Evolutionary conservation across 2,329 filamentous ascomycete genomes (phyloP).

Genomic region (Dothideomycetidae sp.): DNA sequence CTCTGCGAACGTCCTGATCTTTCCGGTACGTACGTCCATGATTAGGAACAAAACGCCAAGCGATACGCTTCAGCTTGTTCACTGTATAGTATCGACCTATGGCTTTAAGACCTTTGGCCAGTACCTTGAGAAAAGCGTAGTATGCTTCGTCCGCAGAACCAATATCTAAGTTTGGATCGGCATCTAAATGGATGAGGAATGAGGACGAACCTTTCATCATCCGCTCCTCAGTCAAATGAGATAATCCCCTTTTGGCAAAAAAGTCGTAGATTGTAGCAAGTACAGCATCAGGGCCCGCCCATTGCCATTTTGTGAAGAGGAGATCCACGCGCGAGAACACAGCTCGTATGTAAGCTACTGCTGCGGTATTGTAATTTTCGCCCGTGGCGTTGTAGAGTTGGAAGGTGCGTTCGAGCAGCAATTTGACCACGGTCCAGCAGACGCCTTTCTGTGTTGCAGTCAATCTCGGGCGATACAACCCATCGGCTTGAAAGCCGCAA

Average conservation of each 20-base stretch:
- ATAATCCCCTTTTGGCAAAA: constrained; percentile 40
- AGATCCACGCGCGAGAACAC: constrained; percentile 39
- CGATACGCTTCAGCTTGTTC: constrained; percentile 42
- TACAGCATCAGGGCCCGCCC: constrained; percentile 40
- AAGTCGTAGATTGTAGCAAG: constrained; percentile 44
- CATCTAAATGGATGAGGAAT: constrained; percentile 39
- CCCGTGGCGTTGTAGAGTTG: constrained; percentile 32
- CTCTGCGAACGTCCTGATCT: constrained; percentile 37
- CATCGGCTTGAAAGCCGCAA: constrained; percentile 36
- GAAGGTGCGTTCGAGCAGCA: constrained; percentile 34
- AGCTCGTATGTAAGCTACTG: constrained; percentile 41
- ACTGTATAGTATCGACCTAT: constrained; percentile 34
- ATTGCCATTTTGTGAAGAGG: constrained; percentile 42
- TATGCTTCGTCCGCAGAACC: constrained; percentile 39
- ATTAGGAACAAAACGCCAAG: constrained; percentile 45
- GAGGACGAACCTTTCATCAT: constrained; percentile 36
- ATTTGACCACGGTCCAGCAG: constrained; percentile 37
- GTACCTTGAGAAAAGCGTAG: constrained; percentile 44
- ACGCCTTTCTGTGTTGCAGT: constrained; percentile 28
- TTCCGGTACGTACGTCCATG: constrained; percentile 47
- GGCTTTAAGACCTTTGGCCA: constrained; percentile 35
- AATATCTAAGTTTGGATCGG: constrained; percentile 30
- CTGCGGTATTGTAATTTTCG: constrained; percentile 26
- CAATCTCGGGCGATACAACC: constrained; percentile 30
- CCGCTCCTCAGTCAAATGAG: constrained; percentile 38